Evolutionary conservation across 2,329 filamentous ascomycete species (phyloP).

Genomic region (Fusarium agapanthi): DNA sequence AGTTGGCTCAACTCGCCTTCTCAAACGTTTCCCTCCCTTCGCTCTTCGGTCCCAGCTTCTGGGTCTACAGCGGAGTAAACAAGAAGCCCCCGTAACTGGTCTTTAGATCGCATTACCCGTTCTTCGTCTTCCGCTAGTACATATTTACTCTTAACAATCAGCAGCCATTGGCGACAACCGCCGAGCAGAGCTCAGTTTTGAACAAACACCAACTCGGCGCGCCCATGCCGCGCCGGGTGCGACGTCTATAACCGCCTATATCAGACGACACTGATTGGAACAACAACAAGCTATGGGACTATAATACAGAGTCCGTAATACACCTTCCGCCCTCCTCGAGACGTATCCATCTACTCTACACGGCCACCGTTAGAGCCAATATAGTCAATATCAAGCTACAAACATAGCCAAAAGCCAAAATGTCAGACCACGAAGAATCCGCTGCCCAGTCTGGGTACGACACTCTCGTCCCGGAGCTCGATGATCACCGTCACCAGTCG

Average conservation of each 20-base stretch:
- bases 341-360: slow-evolving; percentile 12
- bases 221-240: slow-evolving; percentile 50
- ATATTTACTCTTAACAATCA: slow-evolving; percentile 11
- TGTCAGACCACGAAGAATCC: slow-evolving; percentile 74
- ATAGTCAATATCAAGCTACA: background rate
- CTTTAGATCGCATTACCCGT: slow-evolving; percentile 13
- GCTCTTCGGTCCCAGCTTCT: slow-evolving; percentile 89
- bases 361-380: slow-evolving; percentile 6
- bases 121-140: slow-evolving; percentile 1
- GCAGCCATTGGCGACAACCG: slow-evolving; percentile 34
- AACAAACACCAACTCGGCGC: slow-evolving; percentile 48
- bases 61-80: slow-evolving; percentile 96
- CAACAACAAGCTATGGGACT: slow-evolving; percentile 43
- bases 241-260: slow-evolving; percentile 34
- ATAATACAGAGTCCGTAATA: slow-evolving; percentile 43
- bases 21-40: slow-evolving; percentile 78
- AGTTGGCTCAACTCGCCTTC: slow-evolving; percentile 89
- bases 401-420: slow-evolving; percentile 47
- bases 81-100: slow-evolving; percentile 95
- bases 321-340: slow-evolving; percentile 25
- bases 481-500: slow-evolving; percentile 82
- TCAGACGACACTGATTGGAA: slow-evolving; percentile 21
- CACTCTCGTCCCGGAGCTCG: slow-evolving; percentile 80
- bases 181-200: slow-evolving; percentile 43
- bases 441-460: slow-evolving; percentile 71